These are phyloP conservation scores for Metschnikowia hibisci DNA, from an alignment of 805 yeast species.

Conservation along the genomic window DNA sequence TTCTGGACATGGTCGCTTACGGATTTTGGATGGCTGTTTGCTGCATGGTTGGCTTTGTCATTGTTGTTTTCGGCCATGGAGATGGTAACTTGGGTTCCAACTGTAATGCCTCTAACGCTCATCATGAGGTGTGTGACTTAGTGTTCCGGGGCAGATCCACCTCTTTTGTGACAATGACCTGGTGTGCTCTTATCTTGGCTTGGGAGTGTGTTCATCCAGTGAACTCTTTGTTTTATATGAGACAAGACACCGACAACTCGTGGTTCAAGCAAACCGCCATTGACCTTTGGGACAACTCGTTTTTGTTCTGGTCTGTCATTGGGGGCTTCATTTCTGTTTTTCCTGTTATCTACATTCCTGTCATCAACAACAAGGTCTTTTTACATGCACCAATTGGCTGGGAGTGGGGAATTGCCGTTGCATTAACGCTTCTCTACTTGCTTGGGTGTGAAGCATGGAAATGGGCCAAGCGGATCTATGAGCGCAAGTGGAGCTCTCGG, in stretches of 20 bases:
- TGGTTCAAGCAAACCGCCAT: constrained; percentile 36
- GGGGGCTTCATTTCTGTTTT: constrained; percentile 35
- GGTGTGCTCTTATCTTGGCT: constrained; percentile 40
- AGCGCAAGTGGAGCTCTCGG: constrained; percentile 22
- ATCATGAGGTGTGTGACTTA: constrained; percentile 24
- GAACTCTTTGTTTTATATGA: constrained; percentile 34
- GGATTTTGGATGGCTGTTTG: constrained; percentile 42
- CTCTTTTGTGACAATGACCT: constrained; percentile 37
- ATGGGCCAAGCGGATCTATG: constrained; percentile 37
- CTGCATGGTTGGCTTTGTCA: constrained; percentile 35
- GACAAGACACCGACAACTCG: constrained; percentile 32
- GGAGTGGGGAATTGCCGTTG: constrained; percentile 39
- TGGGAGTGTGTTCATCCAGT: constrained; percentile 40
- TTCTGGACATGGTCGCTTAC: constrained; percentile 38
- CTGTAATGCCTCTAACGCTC: constrained; percentile 28
- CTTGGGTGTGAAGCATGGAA: constrained; percentile 36
- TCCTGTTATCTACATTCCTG: constrained; percentile 41
- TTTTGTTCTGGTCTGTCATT: constrained; percentile 36
- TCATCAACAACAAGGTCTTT: constrained; percentile 37
- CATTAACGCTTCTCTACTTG: constrained; percentile 27
- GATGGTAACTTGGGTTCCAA: constrained; percentile 36
- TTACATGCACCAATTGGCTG: constrained; percentile 36
- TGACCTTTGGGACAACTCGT: constrained; percentile 35
- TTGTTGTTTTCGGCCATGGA: constrained; percentile 37
- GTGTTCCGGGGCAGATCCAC: constrained; percentile 39